Base-by-base conservation (phyloP, 129 eudicot genomes). In the Tanacetum coccineum region DNA sequence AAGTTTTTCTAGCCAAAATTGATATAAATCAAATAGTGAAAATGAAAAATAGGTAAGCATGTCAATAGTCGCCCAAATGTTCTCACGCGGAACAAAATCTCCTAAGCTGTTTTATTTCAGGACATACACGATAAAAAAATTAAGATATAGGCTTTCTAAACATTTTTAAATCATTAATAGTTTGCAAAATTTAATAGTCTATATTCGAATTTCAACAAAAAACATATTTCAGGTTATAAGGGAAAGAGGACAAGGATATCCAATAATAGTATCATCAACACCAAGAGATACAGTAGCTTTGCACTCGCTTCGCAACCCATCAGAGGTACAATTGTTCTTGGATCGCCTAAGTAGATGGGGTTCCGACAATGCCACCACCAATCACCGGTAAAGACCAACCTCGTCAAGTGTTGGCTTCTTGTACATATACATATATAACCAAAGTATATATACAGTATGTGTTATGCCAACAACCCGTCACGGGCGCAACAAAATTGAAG, bases 271-370 rank as follows among this genome's bases (percentile, higher is more conserved):
- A 40, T 73, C 85, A 4, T 78, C 85, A 0, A 51, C 15, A 32
- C 83, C 85, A 45, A 78, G 67, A 60, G 89, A 84, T 1, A 84
- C 89, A n/a, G 14, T 42, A 66, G 89, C 89, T 13, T 74, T 74
- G 50, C 75, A 80, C 74, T 84, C 89, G 9, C 76, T 84, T 68
- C 75, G 68, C 13, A 76, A 61, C 58, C 78, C 89, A 71, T 49
- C 75, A 19, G 89, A 84, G 62, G 85, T 84, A 8, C 72, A 77
- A 62, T 21, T 30, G 50, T 81, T 84, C 62, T 67, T 84, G 70
- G 60, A 63, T 57, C 71, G 79, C 13, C 59, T 84, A 25, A 74
- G 79, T 17, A 62, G 61, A 48, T 83, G 84, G 87, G 75, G 70
- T 51, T 15, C 55, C 3, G 57, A 68, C 3, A 68, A 55, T 14